These are phyloP conservation scores for Psilocybe cyanescens DNA, from an alignment of 768 basidiomycete species.

Conservation along the genomic window DNA sequence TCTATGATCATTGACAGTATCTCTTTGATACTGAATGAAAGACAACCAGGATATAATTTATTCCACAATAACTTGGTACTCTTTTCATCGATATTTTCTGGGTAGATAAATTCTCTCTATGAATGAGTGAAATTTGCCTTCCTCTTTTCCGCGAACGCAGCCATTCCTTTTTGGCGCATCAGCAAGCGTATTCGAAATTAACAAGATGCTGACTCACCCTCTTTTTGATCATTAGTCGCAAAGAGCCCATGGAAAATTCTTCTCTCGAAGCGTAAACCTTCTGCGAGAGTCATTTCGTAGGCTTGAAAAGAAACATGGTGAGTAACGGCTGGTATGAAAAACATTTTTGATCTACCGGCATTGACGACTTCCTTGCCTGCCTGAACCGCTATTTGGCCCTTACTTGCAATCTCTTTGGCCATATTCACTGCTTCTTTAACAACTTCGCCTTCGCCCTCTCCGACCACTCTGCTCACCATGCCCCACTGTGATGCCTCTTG, in stretches of 20 bases:
- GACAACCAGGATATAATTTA: background rate
- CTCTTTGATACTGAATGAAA: background rate
- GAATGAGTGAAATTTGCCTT: slow-evolving; percentile 80
- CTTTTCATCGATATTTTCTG: background rate
- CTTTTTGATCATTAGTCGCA: slow-evolving; percentile 94
- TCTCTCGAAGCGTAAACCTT: slow-evolving; percentile 88
- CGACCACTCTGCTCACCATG: slow-evolving; percentile 81
- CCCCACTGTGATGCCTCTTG: slow-evolving; percentile 88
- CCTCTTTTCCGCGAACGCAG: slow-evolving; percentile 93
- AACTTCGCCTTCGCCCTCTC: slow-evolving; percentile 75
- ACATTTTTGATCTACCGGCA: slow-evolving; percentile 52
- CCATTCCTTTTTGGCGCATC: slow-evolving; percentile 69
- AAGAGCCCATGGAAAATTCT: slow-evolving; percentile 91
- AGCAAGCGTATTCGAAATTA: background rate
- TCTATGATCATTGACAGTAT: background rate
- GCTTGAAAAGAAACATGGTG: slow-evolving; percentile 43
- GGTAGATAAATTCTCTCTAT: slow-evolving; percentile 18
- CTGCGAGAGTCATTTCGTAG: slow-evolving; percentile 77
- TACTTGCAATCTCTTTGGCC: slow-evolving; percentile 78
- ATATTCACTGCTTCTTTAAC: slow-evolving; percentile 86
- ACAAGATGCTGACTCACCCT: slow-evolving; percentile 57
- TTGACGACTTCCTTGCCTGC: slow-evolving; percentile 96
- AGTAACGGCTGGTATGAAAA: background rate
- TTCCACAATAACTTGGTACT: background rate
- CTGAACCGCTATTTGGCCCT: slow-evolving; percentile 81